phyloP scores from a whole-genome alignment of 768 basidiomycete genomes.

The Daedalea quercina region DNA sequence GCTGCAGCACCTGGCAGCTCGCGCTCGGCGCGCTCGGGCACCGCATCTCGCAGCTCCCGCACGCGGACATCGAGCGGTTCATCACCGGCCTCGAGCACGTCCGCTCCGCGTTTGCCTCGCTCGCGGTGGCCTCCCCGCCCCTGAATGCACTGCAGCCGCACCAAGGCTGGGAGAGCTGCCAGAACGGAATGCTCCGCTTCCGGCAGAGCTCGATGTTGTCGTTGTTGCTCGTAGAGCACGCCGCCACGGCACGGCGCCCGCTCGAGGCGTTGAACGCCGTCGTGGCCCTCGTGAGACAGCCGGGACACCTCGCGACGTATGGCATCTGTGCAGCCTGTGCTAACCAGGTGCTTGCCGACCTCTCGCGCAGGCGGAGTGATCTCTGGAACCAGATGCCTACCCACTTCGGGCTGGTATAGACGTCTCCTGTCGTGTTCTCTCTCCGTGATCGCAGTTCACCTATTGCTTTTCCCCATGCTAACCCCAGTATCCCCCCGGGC shows the following conservation, averaged over 20 bases:
- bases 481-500: no score
- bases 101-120: constrained; percentile 8
- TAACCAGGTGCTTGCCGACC: not conserved
- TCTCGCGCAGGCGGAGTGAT: constrained; percentile 1
- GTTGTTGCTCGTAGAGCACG: not conserved
- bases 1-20: constrained; percentile 17
- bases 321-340: constrained; percentile 8
- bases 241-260: constrained; percentile 3
- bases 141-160: not conserved
- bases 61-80: constrained; percentile 18
- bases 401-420: constrained; percentile 9
- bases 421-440: not conserved
- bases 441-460: no score
- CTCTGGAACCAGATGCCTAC: constrained; percentile 9
- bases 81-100: constrained; percentile 17
- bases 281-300: not conserved
- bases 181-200: not conserved
- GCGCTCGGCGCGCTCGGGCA: constrained; percentile 11
- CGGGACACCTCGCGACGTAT: not conserved
- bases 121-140: constrained; percentile 1
- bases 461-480: no score
- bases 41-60: constrained; percentile 16
- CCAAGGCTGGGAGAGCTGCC: not conserved
- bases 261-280: constrained; percentile 13
- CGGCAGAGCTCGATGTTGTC: not conserved